Conservation (phyloP, 2,329 filamentous ascomycete genomes). For the Stylonectria norvegica region DNA sequence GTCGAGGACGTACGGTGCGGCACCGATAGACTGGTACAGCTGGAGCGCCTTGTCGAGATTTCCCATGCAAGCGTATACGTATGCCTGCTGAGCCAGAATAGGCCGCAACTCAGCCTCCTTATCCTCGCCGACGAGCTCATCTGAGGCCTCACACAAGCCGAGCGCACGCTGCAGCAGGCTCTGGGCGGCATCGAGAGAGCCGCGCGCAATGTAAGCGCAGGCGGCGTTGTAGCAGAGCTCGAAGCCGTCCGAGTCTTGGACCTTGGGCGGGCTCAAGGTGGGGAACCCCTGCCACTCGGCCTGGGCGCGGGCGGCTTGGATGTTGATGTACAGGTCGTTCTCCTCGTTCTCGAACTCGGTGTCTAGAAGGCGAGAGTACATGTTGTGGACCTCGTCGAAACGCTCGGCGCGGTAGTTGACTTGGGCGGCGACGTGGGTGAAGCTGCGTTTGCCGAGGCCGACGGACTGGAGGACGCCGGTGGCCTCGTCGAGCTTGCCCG, state of each 20-base stretch:
- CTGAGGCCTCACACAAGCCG: constrained; percentile 67
- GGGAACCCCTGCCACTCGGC: constrained; percentile 61
- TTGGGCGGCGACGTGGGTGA: constrained; percentile 59
- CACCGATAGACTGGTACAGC: constrained; percentile 59
- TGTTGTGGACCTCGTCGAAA: constrained; percentile 61
- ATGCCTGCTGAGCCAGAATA: constrained; percentile 73
- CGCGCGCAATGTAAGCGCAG: constrained; percentile 67
- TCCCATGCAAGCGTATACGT: constrained; percentile 64
- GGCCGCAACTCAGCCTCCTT: constrained; percentile 71
- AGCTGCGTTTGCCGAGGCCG: constrained; percentile 32
- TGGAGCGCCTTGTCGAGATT: constrained; percentile 62
- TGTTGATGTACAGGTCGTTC: constrained; percentile 74
- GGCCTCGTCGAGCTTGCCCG: constrained; percentile 66
- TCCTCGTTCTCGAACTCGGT: constrained; percentile 56
- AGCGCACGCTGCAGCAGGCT: constrained; percentile 67
- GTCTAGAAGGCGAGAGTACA: constrained; percentile 59
- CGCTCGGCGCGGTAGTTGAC: constrained; percentile 71
- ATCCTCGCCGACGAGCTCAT: constrained; percentile 71
- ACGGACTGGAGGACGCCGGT: constrained; percentile 40
- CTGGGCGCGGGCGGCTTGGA: constrained; percentile 69
- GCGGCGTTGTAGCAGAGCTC: constrained; percentile 80
- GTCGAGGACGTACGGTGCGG: constrained; percentile 51
- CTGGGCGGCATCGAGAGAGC: constrained; percentile 61
- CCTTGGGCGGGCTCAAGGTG: constrained; percentile 44
- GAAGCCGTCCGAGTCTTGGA: constrained; percentile 66